These are phyloP conservation scores for Zygosaccharomyces bailii DNA, from an alignment of 805 yeast genomes.

Conservation along the genomic window DNA sequence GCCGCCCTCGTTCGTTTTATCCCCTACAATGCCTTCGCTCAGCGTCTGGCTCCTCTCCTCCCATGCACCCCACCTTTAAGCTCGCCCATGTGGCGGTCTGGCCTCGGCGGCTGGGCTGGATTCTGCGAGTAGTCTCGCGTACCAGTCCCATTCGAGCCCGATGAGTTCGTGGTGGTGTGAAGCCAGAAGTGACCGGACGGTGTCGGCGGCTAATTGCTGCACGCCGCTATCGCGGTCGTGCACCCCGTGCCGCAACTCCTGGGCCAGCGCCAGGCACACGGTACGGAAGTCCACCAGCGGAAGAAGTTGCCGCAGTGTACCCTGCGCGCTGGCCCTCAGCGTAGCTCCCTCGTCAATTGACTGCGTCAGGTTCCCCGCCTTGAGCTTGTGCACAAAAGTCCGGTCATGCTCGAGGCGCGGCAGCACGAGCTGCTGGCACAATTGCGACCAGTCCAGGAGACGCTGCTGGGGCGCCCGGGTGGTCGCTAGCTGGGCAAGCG, in stretches of 20 bases:
- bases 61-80: no score
- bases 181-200: constrained; percentile 7
- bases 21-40: no score
- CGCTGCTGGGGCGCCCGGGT: background rate
- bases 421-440: constrained; percentile 10
- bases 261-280: constrained; percentile 1
- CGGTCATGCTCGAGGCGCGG: constrained; percentile 28
- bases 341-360: constrained; percentile 29
- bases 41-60: no score
- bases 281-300: constrained; percentile 4
- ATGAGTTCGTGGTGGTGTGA: constrained; percentile 7
- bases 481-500: constrained; percentile 4
- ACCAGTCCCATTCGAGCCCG: constrained; percentile 20
- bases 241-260: constrained; percentile 10
- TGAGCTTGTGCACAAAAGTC: constrained; percentile 25
- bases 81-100: background rate
- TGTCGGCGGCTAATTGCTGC: constrained; percentile 7
- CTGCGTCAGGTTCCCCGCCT: constrained; percentile 36
- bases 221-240: constrained; percentile 18
- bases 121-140: constrained; percentile 1
- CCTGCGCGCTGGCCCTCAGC: constrained; percentile 18
- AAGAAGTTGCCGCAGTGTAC: constrained; percentile 16
- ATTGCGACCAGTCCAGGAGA: constrained; percentile 4
- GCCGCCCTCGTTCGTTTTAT: no score
- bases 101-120: background rate